Evolutionary conservation across 768 basidiomycete genomes (phyloP).

Genomic region (Inosperma sp.): DNA sequence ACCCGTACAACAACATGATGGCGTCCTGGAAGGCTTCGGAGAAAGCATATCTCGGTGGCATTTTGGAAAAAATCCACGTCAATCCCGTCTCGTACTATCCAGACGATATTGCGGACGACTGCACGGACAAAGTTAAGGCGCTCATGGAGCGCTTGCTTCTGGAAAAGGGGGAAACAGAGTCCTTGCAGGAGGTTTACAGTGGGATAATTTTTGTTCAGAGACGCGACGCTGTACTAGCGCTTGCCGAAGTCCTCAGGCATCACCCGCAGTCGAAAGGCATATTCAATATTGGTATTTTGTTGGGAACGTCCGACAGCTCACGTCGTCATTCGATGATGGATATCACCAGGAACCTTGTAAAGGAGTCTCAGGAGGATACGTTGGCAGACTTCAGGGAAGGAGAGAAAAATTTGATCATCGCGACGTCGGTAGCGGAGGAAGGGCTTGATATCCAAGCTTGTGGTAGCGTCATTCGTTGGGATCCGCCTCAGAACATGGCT

Average conservation of each 20-base stretch:
- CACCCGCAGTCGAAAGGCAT: constrained; percentile 51
- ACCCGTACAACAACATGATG: constrained; percentile 47
- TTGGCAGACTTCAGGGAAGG: constrained; percentile 64
- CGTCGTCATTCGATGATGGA: constrained; percentile 62
- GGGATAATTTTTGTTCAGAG: constrained; percentile 75
- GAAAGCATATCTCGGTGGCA: constrained; percentile 53
- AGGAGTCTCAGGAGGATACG: constrained; percentile 49
- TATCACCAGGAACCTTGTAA: constrained; percentile 55
- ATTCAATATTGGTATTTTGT: constrained; percentile 57
- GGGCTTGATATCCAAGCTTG: constrained; percentile 83
- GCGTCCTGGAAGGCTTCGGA: constrained; percentile 52
- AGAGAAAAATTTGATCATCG: constrained; percentile 65
- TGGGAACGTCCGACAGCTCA: constrained; percentile 59
- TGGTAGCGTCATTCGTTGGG: constrained; percentile 79
- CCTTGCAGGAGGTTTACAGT: constrained; percentile 53
- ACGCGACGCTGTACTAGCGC: constrained; percentile 66
- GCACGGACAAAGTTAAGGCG: constrained; percentile 53
- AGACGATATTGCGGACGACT: constrained; percentile 47
- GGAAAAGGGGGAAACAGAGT: constrained; percentile 54
- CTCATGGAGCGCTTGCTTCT: constrained; percentile 50
- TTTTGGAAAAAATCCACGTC: constrained; percentile 42
- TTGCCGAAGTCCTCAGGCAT: constrained; percentile 54
- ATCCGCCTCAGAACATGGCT: constrained; percentile 69
- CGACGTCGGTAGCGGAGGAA: constrained; percentile 81
- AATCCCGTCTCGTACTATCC: constrained; percentile 46